phyloP scores from a whole-genome alignment of 495 filamentous ascomycete species.

The Podospora sp. region DNA sequence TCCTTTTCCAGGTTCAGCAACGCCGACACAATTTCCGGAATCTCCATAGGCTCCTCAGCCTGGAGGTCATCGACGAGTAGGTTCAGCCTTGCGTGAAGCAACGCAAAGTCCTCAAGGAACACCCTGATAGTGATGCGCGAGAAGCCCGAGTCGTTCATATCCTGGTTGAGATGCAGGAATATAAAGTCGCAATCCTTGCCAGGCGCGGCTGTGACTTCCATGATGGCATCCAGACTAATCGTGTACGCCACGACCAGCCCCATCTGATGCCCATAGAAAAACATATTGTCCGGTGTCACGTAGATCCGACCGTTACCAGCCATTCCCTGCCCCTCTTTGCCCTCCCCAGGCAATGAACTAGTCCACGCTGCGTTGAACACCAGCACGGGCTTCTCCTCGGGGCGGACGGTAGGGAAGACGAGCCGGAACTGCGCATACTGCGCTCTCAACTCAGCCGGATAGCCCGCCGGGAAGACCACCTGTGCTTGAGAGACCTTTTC shows the following conservation, averaged over 20 bases:
- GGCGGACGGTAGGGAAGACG: constrained; percentile 78
- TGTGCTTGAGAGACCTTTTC: constrained; percentile 50
- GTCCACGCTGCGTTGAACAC: constrained; percentile 60
- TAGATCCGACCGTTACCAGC: constrained; percentile 76
- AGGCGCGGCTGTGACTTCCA: constrained; percentile 85
- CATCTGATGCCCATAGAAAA: constrained; percentile 93
- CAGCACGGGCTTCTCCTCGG: constrained; percentile 76
- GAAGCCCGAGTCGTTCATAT: constrained; percentile 61
- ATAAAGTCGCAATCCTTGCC: constrained; percentile 93
- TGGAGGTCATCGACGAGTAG: constrained; percentile 78
- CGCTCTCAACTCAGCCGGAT: constrained; percentile 77
- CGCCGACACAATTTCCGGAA: constrained; percentile 49
- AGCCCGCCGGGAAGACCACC: constrained; percentile 74
- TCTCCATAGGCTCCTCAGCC: constrained; percentile 61
- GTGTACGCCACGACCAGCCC: constrained; percentile 85
- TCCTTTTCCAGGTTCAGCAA: constrained; percentile 64
- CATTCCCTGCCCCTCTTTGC: constrained; percentile 41
- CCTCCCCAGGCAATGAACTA: constrained; percentile 42
- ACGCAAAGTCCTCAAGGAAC: constrained; percentile 82
- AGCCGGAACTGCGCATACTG: constrained; percentile 94
- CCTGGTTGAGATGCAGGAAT: constrained; percentile 76
- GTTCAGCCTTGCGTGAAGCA: constrained; percentile 82
- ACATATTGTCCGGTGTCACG: constrained; percentile 81
- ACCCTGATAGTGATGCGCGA: constrained; percentile 83
- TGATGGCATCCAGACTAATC: constrained; percentile 70